Evolutionary conservation across 2,329 filamentous ascomycete genomes (phyloP), one percentile per base, ranked within the genome.

Genomic region (Scedosporium aurantiacum): DNA sequence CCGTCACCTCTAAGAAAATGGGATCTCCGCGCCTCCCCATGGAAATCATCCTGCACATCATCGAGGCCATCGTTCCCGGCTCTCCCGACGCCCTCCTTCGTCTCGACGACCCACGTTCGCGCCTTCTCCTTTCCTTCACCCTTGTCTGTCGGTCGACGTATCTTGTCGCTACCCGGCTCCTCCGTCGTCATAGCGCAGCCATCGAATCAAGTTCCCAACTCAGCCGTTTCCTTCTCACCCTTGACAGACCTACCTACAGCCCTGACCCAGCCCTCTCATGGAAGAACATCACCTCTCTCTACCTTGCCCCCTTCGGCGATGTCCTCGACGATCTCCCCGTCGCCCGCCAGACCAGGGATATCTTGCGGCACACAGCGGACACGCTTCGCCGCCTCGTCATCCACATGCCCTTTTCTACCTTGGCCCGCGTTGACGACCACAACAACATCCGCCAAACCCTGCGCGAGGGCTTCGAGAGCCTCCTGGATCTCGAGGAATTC

Each of bases 401-500:
- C 50, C 71, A 78, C 62, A 79, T 81, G 64, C 78, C 79, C 5
- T 74, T 80, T 55, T 70, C 74, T 23, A 76, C 70, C 60, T 68
- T 79, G 16, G 72, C 75, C 28, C 73, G 72, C 1, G 70, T 73
- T 25, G 72, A 78, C 32, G 77, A 80, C 61, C 72, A 74, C 62
- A 66, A 75, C 68, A 67, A 67, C 62, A 70, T 77, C 54, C 70
- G 73, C 45, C 70, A 67, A 28, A 74, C 73, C 4, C 71, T 82
- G 6, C 73, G 74, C 10, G 71, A 76, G n/a, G 79, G 76, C 0
- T 79, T 82, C 61, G 67, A 70, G 64, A 67, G 72, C 55, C 72
- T 82, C 0, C 68, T 72, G 45, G 68, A 65, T 37, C 69, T 82
- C 7, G 75, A 81, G 62, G 77, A 81, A 64, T 78, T 82, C 61